Base-by-base conservation (phyloP, 1,139 yeast genomes). In the Geotrichum phurueaensis region DNA sequence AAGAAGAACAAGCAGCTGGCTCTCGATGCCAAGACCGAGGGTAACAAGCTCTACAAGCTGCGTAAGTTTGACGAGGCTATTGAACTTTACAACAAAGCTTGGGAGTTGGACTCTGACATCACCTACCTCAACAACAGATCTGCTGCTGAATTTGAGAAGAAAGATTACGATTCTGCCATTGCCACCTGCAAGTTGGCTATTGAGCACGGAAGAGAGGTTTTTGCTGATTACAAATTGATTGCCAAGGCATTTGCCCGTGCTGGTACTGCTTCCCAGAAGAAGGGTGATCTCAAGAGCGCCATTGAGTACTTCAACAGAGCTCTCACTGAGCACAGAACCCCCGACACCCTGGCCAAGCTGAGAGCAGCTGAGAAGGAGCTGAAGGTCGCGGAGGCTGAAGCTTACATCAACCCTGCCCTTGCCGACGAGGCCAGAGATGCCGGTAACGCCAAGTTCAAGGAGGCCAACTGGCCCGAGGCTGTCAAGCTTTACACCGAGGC, bases 71-170 rank as follows among this genome's bases (percentile, higher is more conserved):
- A 90, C 71, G 96, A 87, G 70, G 99, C 99, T 51, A 92, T 95
- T 72, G 88, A 79, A 61, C 80, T 84, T 65, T 95, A 95, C 78
- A 80, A 88, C 71, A 81, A 85, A 70, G 99, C 99, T 1, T 95
- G 94, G 89, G 87, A 86, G 53, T 74, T 85, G 39, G 78, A 80
- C 76, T 82, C 86, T 71, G 99, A 95, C 71, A 89, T 94, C 70
- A 94, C 99, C 1, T 95, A 88, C 75, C 81, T 95, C 73, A 95
- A 94, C 79, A 95, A 95, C 80, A 85, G 96, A 71, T 95, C 99
- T 47, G 99, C 99, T 60, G 99, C 99, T 33, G 97, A 94, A 75
- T 94, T 77, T 70, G 99, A 95, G 77, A 91, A 92, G 75, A 97
- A 96, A 63, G 97, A 91, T 70, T 89, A 83, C 70, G 96, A 90